Evolutionary conservation across 177 flowering plant genomes (phyloP).

Genomic region (Vitis hybrid): DNA sequence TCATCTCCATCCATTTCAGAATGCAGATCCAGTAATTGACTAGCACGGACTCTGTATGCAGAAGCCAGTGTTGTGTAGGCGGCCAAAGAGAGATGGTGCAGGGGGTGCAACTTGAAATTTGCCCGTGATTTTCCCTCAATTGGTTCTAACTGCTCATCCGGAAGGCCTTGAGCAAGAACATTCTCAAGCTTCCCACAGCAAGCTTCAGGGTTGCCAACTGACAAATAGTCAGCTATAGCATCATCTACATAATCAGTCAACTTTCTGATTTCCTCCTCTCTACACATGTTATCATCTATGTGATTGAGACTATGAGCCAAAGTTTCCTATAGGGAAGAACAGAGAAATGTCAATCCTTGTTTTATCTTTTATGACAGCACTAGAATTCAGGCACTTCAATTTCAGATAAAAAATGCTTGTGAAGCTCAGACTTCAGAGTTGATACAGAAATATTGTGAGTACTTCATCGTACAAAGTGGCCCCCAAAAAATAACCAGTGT

Average conservation of each 20-base stretch:
- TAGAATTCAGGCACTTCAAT: conserved; percentile 2
- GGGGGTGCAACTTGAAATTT: conserved; percentile 41
- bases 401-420: background rate
- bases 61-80: conserved; percentile 61
- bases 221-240: conserved; percentile 44
- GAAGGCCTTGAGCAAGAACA: conserved; percentile 33
- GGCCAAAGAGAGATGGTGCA: conserved; percentile 52
- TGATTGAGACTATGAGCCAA: conserved; percentile 7
- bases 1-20: conserved; percentile 15
- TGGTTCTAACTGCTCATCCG: conserved; percentile 13
- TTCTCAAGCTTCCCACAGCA: conserved; percentile 60
- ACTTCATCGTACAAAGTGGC: too few relatives aligned
- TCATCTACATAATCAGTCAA: conserved; percentile 38
- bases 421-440: background rate
- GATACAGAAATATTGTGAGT: background rate
- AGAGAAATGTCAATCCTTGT: conserved; percentile 2
- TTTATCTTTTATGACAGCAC: background rate
- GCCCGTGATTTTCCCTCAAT: conserved; percentile 13
- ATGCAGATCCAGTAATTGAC: conserved; percentile 18
- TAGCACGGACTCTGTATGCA: conserved; percentile 53
- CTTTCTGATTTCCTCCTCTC: conserved; percentile 22
- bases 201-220: conserved; percentile 43
- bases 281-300: background rate
- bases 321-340: conserved; percentile 34
- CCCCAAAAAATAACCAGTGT: background rate